Evolutionary conservation across 441 rosid genomes (phyloP), one percentile per base, ranked within the genome.

Genomic region (Macaranga tanarius): DNA sequence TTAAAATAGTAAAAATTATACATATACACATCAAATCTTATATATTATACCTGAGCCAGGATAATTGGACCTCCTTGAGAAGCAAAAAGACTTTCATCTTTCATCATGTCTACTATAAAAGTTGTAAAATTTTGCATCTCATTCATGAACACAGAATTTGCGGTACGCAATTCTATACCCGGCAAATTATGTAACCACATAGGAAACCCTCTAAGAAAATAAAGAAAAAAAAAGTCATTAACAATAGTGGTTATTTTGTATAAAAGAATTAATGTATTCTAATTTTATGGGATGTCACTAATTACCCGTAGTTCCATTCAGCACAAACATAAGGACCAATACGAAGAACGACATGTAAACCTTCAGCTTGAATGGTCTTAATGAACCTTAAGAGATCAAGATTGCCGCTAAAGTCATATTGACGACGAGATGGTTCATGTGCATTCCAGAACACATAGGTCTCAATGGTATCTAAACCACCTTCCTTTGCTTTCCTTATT

Each of bases 391-490:
- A 54, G 1, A 87, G 75, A 66, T 87, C 87, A 5, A 71, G 77
- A 68, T 79, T 77, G 0, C 85, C 88, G 1, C 40, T 62, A 17
- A 85, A 87, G 45, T 85, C 79, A 62, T 81, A 85, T 50, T 84
- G 78, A 34, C 90, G 93, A 28, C 84, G 84, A 69, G 79, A 76
- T 3, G 92, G 96, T 77, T 92, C 96, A 74, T 92, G 97, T 23
- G 89, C 76, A 79, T 90, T 89, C 97, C 94, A 92, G 57, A 92
- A 92, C 0, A 89, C 92, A 28, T 88, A 92, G 19, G 96, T 92
- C 68, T 90, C 93, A 73, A 92, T 76, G 52, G 88, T 93, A 79
- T 90, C 89, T 48, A 92, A 47, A 2, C 96, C 97, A 65, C 94
- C 97, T 55, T 81, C 86, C 62, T 87, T 92, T 3, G 93, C 84